Evolutionary conservation across 306 rosid genomes (phyloP), one percentile per base, ranked within the genome.

Genomic region (Lathyrus sativus): DNA sequence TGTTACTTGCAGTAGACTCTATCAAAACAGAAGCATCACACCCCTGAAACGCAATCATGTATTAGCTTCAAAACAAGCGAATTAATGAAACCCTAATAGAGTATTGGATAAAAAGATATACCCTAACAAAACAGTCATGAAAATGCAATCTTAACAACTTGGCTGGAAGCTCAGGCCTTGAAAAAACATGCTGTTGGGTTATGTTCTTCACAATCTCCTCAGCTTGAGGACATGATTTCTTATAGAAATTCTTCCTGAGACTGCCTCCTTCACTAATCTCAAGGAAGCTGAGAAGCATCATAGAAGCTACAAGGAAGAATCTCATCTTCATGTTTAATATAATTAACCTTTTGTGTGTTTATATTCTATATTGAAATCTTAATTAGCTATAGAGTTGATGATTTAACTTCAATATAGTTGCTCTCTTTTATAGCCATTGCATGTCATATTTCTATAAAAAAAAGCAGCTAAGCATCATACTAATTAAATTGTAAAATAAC

Each of bases 111-210:
- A 24, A 54, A 35, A 35, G 39, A 7, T 6, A 35, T 0, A 84
- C 88, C 86, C 85, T 80, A 49, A 85, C 89, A 72, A 86, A 87
- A 62, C 92, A 85, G 37, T 87, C 89, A 56, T 87, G 89, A 74
- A 87, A 87, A 64, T 87, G 89, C 87, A 87, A 3, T 54, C 89
- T 84, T 1, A 87, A 62, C 37, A 87, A 76, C 75, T 71, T 76
- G 46, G 90, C 86, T 1, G 87, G 79, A 71, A 84, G 72, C 11
- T 17, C 9, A 18, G 85, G 80, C 12, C 77, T 79, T 18, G 35
- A 38, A 10, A 68, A 62, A 43, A 85, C 90, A 64, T 65, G 82
- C 12, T 81, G 15, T 44, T 48, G 63, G 11, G 71, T 79, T 24
- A 62, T 65, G 11, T 33, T 59, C 45, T 61, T 39, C 28, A 87